Evolutionary conservation across 257 asterid genomes (phyloP).

Genomic region (Nicotiana sylvestris): DNA sequence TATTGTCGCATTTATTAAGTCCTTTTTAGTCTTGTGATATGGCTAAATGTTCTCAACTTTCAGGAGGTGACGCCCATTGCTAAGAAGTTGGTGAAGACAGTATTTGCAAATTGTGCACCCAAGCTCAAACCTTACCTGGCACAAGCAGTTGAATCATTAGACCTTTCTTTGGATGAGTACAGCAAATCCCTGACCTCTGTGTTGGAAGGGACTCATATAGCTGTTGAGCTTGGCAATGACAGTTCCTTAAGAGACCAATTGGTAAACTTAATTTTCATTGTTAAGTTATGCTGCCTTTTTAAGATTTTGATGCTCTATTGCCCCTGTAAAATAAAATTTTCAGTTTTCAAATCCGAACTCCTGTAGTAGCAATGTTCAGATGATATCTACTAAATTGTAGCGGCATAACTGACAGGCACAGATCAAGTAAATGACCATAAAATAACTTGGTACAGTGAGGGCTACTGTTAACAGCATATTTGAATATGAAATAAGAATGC

Average conservation of each 20-base stretch:
- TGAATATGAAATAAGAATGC: too few species aligned
- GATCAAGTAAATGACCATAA: too few species aligned
- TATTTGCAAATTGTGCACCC: constrained; percentile 51
- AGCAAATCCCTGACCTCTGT: constrained; percentile 48
- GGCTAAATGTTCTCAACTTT: neutral
- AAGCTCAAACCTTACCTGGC: constrained; percentile 73
- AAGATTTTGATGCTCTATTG: neutral
- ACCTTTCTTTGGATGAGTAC: constrained; percentile 53
- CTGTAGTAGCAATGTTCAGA: too few species aligned
- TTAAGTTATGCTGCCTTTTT: neutral
- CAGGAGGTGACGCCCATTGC: constrained; percentile 65
- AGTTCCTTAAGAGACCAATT: constrained; percentile 34
- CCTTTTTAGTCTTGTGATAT: neutral
- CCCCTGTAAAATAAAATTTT: neutral
- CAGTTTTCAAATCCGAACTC: neutral
- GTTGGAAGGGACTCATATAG: constrained; percentile 37
- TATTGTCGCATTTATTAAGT: neutral
- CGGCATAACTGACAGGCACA: too few species aligned
- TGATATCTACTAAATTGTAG: too few species aligned
- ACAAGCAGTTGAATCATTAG: constrained; percentile 51
- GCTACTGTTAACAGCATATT: too few species aligned
- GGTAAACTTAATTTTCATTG: constrained; percentile 39
- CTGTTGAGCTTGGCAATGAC: constrained; percentile 32
- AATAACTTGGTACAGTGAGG: too few species aligned
- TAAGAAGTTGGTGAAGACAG: constrained; percentile 66